Base-by-base conservation (phyloP, 495 filamentous ascomycete genomes). In the Xanthoparmelia taractica region DNA sequence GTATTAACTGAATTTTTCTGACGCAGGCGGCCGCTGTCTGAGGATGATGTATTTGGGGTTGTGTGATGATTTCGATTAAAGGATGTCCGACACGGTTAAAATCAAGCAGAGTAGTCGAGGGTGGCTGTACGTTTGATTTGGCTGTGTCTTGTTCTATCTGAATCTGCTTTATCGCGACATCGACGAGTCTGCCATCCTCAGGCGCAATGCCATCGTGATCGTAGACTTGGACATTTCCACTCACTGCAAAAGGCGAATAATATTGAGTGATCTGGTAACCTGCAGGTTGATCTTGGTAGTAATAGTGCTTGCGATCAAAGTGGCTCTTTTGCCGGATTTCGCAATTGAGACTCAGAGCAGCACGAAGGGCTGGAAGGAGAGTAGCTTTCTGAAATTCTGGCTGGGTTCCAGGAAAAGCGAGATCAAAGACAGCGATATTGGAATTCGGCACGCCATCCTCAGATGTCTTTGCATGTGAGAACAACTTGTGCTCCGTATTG, bases 221-320 rank as follows among this genome's bases (percentile, higher is more conserved):
- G 63, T 80, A 84, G 1, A 98, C 78, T 8, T 79, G 79, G 20
- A 98, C 78, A 63, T 74, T 75, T 31, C 94, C 95, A 68, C 92
- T 77, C 61, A 79, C 78, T 0, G 94, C 94, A 72, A 97, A 92
- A 0, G 94, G 92, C 67, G 90, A 81, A 69, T 87, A 96, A 75
- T 92, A 97, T 70, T 99, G 95, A 10, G 94, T 99, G 61, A 99
- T 94, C 73, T 99, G 94, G 74, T 97, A 99, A 0, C 94, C 94
- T 0, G 87, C 79, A 10, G 95, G 94, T 71, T 99, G 94, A 73
- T 99, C 94, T 81, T 92, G 93, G 75, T 97, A 95, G 75, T 97
- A 97, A 72, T 99, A 99, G 70, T 99, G 94, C 72, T 99, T 99
- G 57, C 94, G 82, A 74, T 99, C 94, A 73, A 95, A 99, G 38